Conservation (phyloP, 1,139 yeast species). For the Pichia terricola region DNA sequence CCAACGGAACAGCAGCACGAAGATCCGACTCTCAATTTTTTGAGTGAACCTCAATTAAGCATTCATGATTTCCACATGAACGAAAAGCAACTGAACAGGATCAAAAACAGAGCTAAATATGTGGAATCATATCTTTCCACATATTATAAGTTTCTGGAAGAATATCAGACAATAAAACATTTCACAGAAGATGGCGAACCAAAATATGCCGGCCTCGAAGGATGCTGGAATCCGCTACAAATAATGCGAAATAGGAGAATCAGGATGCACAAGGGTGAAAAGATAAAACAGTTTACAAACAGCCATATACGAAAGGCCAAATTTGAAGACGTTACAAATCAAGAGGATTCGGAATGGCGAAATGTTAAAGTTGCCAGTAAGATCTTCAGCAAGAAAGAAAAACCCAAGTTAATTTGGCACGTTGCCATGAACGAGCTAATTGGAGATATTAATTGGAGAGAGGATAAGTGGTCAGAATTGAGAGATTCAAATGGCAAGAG, state of each 20-base stretch:
- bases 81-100: not conserved
- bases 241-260: constrained; percentile 61
- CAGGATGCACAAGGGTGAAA: constrained; percentile 36
- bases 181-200: constrained; percentile 16
- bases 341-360: constrained; percentile 13
- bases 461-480: constrained; percentile 55
- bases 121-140: constrained; percentile 43
- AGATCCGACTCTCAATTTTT: too few species aligned
- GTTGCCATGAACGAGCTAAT: constrained; percentile 54
- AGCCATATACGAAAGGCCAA: constrained; percentile 25
- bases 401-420: constrained; percentile 44
- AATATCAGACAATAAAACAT: constrained; percentile 16
- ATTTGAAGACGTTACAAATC: constrained; percentile 8
- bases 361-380: constrained; percentile 42
- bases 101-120: constrained; percentile 36
- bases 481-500: constrained; percentile 42
- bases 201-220: constrained; percentile 44
- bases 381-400: constrained; percentile 38
- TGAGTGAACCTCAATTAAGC: too few species aligned
- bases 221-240: constrained; percentile 74
- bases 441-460: constrained; percentile 59
- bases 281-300: constrained; percentile 8
- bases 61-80: too few species aligned
- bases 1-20: too few species aligned
- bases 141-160: constrained; percentile 39